phyloP scores from a whole-genome alignment of 257 asterid genomes.

The Solanum pennellii region DNA sequence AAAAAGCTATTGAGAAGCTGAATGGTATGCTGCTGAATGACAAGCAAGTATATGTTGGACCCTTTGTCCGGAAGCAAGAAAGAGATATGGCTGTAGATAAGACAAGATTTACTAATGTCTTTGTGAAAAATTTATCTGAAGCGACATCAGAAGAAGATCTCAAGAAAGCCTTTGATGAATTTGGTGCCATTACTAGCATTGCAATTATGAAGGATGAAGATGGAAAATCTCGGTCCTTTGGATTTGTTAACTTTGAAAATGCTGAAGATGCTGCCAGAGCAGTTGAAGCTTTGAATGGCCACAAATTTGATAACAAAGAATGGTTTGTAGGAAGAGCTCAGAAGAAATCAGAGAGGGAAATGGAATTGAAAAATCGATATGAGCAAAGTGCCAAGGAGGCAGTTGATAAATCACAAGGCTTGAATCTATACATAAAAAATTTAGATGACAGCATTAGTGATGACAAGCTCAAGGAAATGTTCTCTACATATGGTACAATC shows the following conservation, averaged over 20 bases:
- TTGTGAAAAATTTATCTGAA: slow-evolving; percentile 77
- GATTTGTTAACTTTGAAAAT: slow-evolving; percentile 83
- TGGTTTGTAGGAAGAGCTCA: slow-evolving; percentile 95
- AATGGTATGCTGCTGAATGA: slow-evolving; percentile 87
- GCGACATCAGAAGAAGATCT: slow-evolving; percentile 65
- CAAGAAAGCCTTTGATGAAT: slow-evolving; percentile 49
- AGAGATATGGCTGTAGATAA: slow-evolving; percentile 59
- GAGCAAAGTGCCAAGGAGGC: slow-evolving; percentile 78
- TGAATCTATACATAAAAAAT: slow-evolving; percentile 76
- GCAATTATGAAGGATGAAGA: slow-evolving; percentile 79
- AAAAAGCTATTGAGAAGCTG: slow-evolving; percentile 70
- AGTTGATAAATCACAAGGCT: slow-evolving; percentile 70
- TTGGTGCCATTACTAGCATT: slow-evolving; percentile 55
- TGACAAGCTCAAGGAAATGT: slow-evolving; percentile 77
- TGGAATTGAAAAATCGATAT: slow-evolving; percentile 48
- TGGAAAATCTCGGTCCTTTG: slow-evolving; percentile 81
- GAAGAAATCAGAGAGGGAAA: slow-evolving; percentile 84
- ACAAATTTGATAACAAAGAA: slow-evolving; percentile 58
- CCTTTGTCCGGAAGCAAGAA: slow-evolving; percentile 81
- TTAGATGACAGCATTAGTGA: slow-evolving; percentile 74
- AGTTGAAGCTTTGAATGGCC: slow-evolving; percentile 73
- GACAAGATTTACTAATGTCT: slow-evolving; percentile 65
- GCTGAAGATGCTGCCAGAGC: slow-evolving; percentile 86
- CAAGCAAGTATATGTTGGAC: slow-evolving; percentile 81
- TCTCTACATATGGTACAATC: slow-evolving; percentile 63